phyloP scores from a whole-genome alignment of 768 basidiomycete species.

The Sporobolomyces pararoseus region DNA sequence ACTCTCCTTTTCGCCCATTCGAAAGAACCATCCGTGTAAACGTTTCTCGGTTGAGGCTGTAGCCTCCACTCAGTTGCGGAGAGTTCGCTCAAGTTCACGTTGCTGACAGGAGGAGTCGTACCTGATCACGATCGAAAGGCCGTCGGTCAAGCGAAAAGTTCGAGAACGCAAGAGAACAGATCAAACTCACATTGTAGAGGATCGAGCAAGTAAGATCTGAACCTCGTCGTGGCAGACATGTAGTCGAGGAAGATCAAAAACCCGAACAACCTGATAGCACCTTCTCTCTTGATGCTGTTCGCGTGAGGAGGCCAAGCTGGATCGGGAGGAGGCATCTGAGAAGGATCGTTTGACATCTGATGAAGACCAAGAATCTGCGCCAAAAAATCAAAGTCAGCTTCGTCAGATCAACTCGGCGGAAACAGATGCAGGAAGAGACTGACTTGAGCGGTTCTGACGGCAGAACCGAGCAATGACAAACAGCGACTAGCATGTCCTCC shows the following conservation, averaged over 20 bases:
- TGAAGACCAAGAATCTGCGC: conserved; percentile 39
- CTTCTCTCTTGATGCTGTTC: conserved; percentile 11
- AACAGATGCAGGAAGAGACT: background rate
- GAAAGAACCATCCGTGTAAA: conserved; percentile 21
- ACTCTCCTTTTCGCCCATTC: conserved; percentile 24
- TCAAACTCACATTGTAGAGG: conserved; percentile 8
- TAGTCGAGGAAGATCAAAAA: conserved; percentile 27
- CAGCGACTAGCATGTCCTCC: conserved; percentile 22
- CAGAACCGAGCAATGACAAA: conserved; percentile 16
- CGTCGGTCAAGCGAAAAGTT: background rate
- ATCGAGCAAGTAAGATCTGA: conserved; percentile 30
- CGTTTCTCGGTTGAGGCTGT: background rate
- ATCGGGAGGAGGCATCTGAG: conserved; percentile 34
- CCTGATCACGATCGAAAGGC: background rate
- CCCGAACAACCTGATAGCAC: conserved; percentile 20
- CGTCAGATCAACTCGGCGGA: background rate
- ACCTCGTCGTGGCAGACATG: conserved; percentile 22
- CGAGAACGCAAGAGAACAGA: background rate
- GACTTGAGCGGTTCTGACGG: conserved; percentile 15
- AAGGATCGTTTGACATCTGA: conserved; percentile 21
- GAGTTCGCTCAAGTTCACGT: conserved; percentile 24
- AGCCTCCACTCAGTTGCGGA: conserved; percentile 23
- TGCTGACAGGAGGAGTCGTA: conserved; percentile 18
- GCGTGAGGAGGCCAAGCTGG: conserved; percentile 32
- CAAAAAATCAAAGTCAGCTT: background rate